Evolutionary conservation across 225 moss, liverwort and hornwort genomes (phyloP).

Genomic region (Polytrichum commune): DNA sequence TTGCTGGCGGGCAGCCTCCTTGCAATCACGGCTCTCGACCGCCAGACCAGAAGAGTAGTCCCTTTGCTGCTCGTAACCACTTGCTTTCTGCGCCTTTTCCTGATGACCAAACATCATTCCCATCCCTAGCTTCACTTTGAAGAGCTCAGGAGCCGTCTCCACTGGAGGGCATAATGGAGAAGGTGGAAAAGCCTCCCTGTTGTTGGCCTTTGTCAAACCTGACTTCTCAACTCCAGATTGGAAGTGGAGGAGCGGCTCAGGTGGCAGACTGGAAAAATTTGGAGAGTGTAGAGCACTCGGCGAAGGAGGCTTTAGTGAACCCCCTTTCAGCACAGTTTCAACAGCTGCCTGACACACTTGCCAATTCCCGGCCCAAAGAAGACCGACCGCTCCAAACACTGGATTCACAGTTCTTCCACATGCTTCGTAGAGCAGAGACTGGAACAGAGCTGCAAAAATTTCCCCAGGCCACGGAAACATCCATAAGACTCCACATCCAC

Average conservation of each 20-base stretch:
- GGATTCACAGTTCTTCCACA: slow-evolving; percentile 72
- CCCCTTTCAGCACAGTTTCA: slow-evolving; percentile 66
- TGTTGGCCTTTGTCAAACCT: slow-evolving; percentile 11
- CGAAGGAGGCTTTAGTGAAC: slow-evolving; percentile 44
- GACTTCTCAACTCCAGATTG: slow-evolving; percentile 25
- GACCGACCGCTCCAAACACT: slow-evolving; percentile 59
- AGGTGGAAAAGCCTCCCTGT: slow-evolving; percentile 25
- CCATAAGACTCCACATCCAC: neutral
- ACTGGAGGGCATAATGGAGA: slow-evolving; percentile 7
- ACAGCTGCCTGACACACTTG: slow-evolving; percentile 63
- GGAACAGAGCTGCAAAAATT: slow-evolving; percentile 50
- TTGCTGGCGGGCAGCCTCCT: slow-evolving; percentile 28
- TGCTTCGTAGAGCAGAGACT: slow-evolving; percentile 68
- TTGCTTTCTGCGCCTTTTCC: slow-evolving; percentile 29
- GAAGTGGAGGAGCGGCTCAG: slow-evolving; percentile 26
- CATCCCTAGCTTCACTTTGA: slow-evolving; percentile 25
- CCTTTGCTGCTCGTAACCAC: slow-evolving; percentile 38
- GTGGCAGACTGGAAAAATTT: slow-evolving; percentile 24
- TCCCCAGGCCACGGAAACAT: neutral
- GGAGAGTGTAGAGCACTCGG: slow-evolving; percentile 24
- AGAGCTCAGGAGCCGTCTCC: slow-evolving; percentile 21
- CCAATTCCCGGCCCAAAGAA: slow-evolving; percentile 69
- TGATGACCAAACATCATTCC: neutral
- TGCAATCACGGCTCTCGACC: slow-evolving; percentile 27
- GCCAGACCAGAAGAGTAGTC: slow-evolving; percentile 16